A percentile compares a stretch with the other conserved stretches of the same genome.
These are phyloP conservation scores for Nemania abortiva DNA, from an alignment of 2,329 filamentous ascomycete genomes.

Conservation along the genomic window DNA sequence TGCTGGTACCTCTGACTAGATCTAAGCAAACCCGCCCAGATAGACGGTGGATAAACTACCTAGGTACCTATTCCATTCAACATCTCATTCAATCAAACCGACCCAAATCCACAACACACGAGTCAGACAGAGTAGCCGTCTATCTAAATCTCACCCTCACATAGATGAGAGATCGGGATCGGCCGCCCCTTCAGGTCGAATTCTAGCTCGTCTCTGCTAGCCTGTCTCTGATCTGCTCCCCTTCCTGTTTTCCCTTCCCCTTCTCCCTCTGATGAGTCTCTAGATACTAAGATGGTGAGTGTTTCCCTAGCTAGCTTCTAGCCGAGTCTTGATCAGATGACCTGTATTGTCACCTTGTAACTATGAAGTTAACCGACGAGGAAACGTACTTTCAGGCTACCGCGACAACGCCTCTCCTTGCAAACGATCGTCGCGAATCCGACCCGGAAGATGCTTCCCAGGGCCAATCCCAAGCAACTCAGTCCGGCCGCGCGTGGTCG, in stretches of 20 bases:
- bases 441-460: slow-evolving; percentile 53
- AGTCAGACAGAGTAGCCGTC: background rate
- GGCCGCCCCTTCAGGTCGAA: background rate
- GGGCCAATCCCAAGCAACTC: slow-evolving; percentile 46
- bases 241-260: background rate
- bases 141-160: background rate
- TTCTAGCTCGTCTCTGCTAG: no score
- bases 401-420: slow-evolving; percentile 50
- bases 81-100: background rate
- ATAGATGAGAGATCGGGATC: slow-evolving; percentile 14
- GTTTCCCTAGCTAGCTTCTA: background rate
- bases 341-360: background rate
- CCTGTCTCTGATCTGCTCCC: no score
- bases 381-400: slow-evolving; percentile 41
- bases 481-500: slow-evolving; percentile 46
- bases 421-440: slow-evolving; percentile 44
- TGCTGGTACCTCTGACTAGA: background rate
- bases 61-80: no score
- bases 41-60: no score
- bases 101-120: background rate
- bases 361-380: slow-evolving; percentile 14
- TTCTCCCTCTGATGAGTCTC: slow-evolving; percentile 4
- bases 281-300: slow-evolving; percentile 30
- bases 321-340: background rate
- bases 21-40: no score